Percentiles rank a stretch among this genome's conserved stretches.
These are phyloP conservation scores for Cyberlindnera misumaiensis DNA, from an alignment of 805 yeast genomes.

Conservation along the genomic window DNA sequence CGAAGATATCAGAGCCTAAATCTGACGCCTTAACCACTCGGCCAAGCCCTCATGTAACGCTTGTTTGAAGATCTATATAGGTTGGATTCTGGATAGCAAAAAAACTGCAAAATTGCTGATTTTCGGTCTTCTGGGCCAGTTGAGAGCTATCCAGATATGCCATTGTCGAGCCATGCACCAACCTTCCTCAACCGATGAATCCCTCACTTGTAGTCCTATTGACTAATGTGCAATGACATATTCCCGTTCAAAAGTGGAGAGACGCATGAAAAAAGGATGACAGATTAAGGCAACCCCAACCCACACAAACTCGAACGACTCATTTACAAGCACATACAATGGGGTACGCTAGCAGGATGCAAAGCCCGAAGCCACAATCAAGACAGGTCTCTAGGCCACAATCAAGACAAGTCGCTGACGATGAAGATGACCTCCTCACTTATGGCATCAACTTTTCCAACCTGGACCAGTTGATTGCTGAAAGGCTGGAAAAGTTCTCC, in stretches of 20 bases:
- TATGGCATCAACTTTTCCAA: conserved; percentile 21
- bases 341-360: conserved; percentile 8
- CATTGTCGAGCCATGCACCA: too few relatives aligned
- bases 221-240: too few relatives aligned
- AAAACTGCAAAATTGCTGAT: too few relatives aligned
- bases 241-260: too few relatives aligned
- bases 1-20: conserved; percentile 41
- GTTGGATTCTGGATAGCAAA: not conserved
- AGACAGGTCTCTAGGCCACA: conserved; percentile 8
- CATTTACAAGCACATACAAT: conserved; percentile 1
- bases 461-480: conserved; percentile 20
- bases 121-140: too few relatives aligned
- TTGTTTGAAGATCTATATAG: not conserved
- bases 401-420: conserved; percentile 7
- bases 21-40: conserved; percentile 42
- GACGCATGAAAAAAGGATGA: too few relatives aligned
- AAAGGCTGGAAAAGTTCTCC: conserved; percentile 16
- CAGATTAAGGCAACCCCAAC: too few relatives aligned
- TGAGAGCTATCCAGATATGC: too few relatives aligned
- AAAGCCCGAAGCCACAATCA: conserved; percentile 8
- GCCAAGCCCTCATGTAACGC: conserved; percentile 22
- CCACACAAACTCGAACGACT: not conserved
- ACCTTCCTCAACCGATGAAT: too few relatives aligned
- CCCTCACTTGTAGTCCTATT: too few relatives aligned
- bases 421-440: conserved; percentile 16